phyloP scores from a whole-genome alignment of 164 flowering plant genomes.

The Chloranthus sessilifolius region DNA sequence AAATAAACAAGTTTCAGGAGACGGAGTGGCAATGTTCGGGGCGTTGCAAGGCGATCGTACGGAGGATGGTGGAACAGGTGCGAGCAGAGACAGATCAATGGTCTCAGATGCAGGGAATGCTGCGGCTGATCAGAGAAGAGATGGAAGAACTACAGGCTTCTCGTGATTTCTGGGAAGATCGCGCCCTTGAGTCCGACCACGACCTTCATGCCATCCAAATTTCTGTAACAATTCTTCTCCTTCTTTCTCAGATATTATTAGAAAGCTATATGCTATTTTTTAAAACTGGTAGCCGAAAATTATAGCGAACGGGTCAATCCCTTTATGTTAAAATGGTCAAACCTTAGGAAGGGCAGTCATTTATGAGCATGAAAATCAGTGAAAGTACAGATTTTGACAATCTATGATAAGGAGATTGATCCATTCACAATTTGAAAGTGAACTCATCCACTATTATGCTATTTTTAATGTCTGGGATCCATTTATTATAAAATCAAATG shows the following conservation, averaged over 20 bases:
- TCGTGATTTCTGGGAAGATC: constrained; percentile 71
- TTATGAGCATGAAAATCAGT: too few relatives aligned
- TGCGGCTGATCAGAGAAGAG: constrained; percentile 63
- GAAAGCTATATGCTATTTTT: too few relatives aligned
- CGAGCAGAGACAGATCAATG: constrained; percentile 85
- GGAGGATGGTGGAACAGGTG: constrained; percentile 72
- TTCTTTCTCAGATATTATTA: neutral
- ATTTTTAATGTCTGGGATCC: too few relatives aligned
- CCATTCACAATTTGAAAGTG: too few relatives aligned
- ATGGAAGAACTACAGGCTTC: constrained; percentile 79
- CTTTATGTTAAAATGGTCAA: too few relatives aligned
- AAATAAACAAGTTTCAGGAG: too few relatives aligned
- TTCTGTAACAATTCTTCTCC: constrained; percentile 24
- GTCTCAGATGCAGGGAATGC: constrained; percentile 91
- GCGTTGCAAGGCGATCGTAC: constrained; percentile 55
- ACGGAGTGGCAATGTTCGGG: constrained; percentile 60
- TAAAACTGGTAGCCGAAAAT: too few relatives aligned
- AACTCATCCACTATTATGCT: too few relatives aligned
- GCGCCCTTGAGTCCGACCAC: constrained; percentile 47
- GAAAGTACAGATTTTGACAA: neutral
- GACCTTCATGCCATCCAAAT: constrained; percentile 39
- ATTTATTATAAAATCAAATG: too few relatives aligned
- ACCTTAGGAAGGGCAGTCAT: too few relatives aligned
- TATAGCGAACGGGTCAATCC: too few relatives aligned
- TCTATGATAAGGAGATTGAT: too few relatives aligned